A percentile compares a stretch with the other conserved stretches of the same genome.
Conservation (phyloP, 2,329 filamentous ascomycete species). For the Nigrograna mackinnonii region DNA sequence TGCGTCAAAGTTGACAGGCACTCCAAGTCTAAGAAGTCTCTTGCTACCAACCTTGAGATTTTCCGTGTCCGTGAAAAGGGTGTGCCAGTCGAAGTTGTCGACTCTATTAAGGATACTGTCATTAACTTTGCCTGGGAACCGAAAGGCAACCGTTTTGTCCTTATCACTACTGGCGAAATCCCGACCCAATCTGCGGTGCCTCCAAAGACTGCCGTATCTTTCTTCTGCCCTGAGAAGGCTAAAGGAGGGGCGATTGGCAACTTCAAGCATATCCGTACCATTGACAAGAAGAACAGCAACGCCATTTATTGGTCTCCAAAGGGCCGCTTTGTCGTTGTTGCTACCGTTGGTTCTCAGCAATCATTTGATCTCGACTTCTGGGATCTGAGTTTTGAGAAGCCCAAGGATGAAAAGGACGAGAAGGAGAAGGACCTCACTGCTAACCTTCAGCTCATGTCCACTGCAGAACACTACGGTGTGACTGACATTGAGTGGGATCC, state of each 20-base stretch:
- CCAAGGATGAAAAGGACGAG: slow-evolving; percentile 82
- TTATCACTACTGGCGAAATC: slow-evolving; percentile 92
- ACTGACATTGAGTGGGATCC: slow-evolving; percentile 99
- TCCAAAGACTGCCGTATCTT: slow-evolving; percentile 91
- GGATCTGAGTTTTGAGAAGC: slow-evolving; percentile 87
- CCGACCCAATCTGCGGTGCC: slow-evolving; percentile 76
- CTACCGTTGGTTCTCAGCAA: slow-evolving; percentile 89
- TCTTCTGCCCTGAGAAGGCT: slow-evolving; percentile 95
- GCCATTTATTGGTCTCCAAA: slow-evolving; percentile 98
- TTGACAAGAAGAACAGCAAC: slow-evolving; percentile 99
- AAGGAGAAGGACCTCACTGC: slow-evolving; percentile 91
- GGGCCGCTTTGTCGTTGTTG: slow-evolving; percentile 92
- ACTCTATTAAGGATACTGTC: slow-evolving; percentile 96
- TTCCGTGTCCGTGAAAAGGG: slow-evolving; percentile 98
- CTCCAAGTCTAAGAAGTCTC: slow-evolving; percentile 98
- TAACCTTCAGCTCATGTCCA: slow-evolving; percentile 94
- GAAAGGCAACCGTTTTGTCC: slow-evolving; percentile 94
- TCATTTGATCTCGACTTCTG: slow-evolving; percentile 97
- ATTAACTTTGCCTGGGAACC: slow-evolving; percentile 99
- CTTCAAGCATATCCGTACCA: slow-evolving; percentile 92
- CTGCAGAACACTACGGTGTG: slow-evolving; percentile 92
- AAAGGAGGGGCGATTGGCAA: slow-evolving; percentile 83
- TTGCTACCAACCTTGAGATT: slow-evolving; percentile 96
- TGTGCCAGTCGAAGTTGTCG: slow-evolving; percentile 95
- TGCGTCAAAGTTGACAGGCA: slow-evolving; percentile 99